phyloP scores from a whole-genome alignment of 2,329 filamentous ascomycete species.

The Colletotrichum musicola region DNA sequence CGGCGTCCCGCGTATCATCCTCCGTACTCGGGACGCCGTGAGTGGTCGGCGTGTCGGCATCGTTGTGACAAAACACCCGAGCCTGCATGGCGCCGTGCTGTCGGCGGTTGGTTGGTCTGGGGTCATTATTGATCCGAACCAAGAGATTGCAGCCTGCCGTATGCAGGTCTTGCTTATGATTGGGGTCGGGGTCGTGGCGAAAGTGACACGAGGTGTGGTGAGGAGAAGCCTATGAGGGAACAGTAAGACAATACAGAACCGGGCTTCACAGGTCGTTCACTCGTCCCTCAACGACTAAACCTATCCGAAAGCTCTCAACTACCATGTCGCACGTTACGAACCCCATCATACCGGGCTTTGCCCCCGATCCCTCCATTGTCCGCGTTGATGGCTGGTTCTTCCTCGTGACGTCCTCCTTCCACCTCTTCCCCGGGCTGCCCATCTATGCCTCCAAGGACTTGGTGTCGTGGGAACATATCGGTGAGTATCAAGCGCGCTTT shows the following conservation, averaged over 20 bases:
- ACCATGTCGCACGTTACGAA: conserved; percentile 30
- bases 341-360: conserved; percentile 48
- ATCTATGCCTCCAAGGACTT: conserved; percentile 51
- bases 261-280: no score
- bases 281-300: no score
- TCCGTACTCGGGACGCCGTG: not conserved
- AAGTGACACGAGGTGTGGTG: not conserved
- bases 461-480: conserved; percentile 47
- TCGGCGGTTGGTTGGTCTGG: no score
- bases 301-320: not conserved
- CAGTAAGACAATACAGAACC: no score
- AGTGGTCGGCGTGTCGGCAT: not conserved
- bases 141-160: not conserved
- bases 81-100: not conserved
- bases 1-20: not conserved
- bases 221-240: not conserved
- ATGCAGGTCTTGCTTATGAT: not conserved
- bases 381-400: conserved; percentile 46
- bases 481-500: not conserved
- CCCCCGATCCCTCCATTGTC: conserved; percentile 48
- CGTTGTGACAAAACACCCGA: not conserved
- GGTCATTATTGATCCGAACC: not conserved
- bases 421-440: conserved; percentile 69
- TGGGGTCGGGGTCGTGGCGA: not conserved
- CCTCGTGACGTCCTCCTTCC: conserved; percentile 69